Conservation (phyloP, 2,329 filamentous ascomycete species). For the Aaosphaeria arxii region DNA sequence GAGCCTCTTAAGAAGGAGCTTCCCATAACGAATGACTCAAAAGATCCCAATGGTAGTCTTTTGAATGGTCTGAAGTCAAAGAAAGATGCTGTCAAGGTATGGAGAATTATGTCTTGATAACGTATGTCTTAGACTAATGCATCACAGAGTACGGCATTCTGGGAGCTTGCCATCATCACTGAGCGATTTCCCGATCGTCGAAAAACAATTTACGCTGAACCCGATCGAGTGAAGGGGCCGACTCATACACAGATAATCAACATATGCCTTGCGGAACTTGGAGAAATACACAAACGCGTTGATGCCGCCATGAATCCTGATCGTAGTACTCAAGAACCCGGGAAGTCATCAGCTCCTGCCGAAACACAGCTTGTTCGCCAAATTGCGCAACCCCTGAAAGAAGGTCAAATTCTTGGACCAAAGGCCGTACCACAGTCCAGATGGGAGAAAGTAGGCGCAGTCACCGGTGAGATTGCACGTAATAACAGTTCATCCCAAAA, state of each 20-base stretch:
- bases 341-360: conserved; percentile 16
- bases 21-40: conserved; percentile 79
- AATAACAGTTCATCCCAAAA: conserved; percentile 26
- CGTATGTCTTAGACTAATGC: neutral
- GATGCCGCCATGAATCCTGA: conserved; percentile 44
- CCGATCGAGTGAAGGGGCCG: conserved; percentile 75
- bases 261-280: conserved; percentile 67
- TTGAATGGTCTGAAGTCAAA: conserved; percentile 80
- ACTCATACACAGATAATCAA: conserved; percentile 77
- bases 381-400: conserved; percentile 48
- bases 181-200: conserved; percentile 71
- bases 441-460: conserved; percentile 22
- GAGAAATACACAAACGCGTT: conserved; percentile 65
- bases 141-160: conserved; percentile 74
- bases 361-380: conserved; percentile 46
- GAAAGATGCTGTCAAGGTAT: conserved; percentile 70
- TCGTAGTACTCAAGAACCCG: conserved; percentile 9
- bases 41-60: conserved; percentile 87
- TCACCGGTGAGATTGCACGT: conserved; percentile 46
- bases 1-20: conserved; percentile 80
- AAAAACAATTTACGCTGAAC: conserved; percentile 80
- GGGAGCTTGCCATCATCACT: conserved; percentile 82
- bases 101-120: conserved; percentile 9
- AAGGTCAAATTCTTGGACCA: conserved; percentile 47
- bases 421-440: conserved; percentile 36